Base-by-base conservation (phyloP, 768 basidiomycete species). In the Kwoniella europaea region DNA sequence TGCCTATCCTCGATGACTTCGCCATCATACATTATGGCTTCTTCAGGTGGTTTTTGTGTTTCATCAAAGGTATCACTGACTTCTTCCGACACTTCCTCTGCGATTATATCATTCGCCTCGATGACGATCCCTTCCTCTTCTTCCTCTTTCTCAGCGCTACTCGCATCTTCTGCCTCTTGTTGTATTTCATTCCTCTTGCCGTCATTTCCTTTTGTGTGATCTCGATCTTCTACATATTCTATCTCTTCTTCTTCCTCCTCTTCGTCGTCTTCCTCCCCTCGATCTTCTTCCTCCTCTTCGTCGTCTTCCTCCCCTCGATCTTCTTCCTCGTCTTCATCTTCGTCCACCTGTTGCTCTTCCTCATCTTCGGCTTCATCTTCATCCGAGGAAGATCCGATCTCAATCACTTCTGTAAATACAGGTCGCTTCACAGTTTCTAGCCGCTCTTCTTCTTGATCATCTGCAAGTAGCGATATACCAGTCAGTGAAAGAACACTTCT, bases 361-460 rank as follows among this genome's bases (percentile, higher is more conserved):
- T 60, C 63, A 7, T 65, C 58, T 15, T 63, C 62, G 13, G 63
- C 68, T 41, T 69, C 61, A n/a, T 74, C 72, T 20, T 69, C 69
- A 15, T 74, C 72, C 7, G 72, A 66, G 10, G 64, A 64, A 6
- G 68, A 70, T 2, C 68, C 68, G 10, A 74, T 69, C 41, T 67
- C 65, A 53, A 74, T 71, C 16, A 74, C 72, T 22, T 70, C 72
- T 1, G 59, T 61, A 41, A 61, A 44, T 10, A 61, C 22, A 22
- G 59, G 63, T 65, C 27, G 27, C 42, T 63, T 54, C 18, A 4
- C 7, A 43, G 24, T 20, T 35, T 53, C 16, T 43, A 22, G 18
- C 53, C 63, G 24, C 35, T 61, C 65, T 69, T 63, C 29, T 54
- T 53, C 46, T 15, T 61, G n/a, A 15, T 65, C 67, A 43, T 68